A percentile compares a stretch with the other conserved stretches of the same genome.
Evolutionary conservation across 2,329 filamentous ascomycete species (phyloP).

Genomic region (Lasiodiplodia sp.): DNA sequence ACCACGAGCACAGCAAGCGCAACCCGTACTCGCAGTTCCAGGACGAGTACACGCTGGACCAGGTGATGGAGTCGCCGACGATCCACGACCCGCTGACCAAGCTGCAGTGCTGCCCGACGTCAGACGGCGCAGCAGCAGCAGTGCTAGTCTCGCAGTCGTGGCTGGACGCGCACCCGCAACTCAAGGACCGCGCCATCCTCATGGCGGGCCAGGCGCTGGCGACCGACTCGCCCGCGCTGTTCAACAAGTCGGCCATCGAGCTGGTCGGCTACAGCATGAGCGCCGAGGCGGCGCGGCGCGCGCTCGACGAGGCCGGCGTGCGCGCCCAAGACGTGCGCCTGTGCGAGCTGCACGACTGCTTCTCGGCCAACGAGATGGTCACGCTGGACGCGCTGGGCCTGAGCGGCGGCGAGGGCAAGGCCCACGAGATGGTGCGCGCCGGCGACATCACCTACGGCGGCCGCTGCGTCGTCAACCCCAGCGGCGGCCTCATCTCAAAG

Average conservation of each 20-base stretch:
- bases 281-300: slow-evolving; percentile 70
- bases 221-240: slow-evolving; percentile 83
- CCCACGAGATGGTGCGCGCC: slow-evolving; percentile 85
- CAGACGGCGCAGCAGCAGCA: slow-evolving; percentile 87
- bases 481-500: slow-evolving; percentile 93
- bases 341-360: slow-evolving; percentile 95
- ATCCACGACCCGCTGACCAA: slow-evolving; percentile 91
- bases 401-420: slow-evolving; percentile 75
- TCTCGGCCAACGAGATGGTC: slow-evolving; percentile 93
- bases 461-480: slow-evolving; percentile 85
- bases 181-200: slow-evolving; percentile 81
- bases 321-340: slow-evolving; percentile 75
- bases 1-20: slow-evolving; percentile 87
- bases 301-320: slow-evolving; percentile 76
- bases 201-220: slow-evolving; percentile 88
- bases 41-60: slow-evolving; percentile 85
- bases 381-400: slow-evolving; percentile 87
- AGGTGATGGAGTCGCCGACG: slow-evolving; percentile 77
- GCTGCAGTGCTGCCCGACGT: slow-evolving; percentile 98
- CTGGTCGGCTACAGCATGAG: slow-evolving; percentile 91
- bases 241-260: slow-evolving; percentile 82
- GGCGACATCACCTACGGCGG: slow-evolving; percentile 94
- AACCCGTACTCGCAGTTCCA: slow-evolving; percentile 99
- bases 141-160: slow-evolving; percentile 90
- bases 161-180: slow-evolving; percentile 82